These are phyloP conservation scores for Trichopus zeylanicus DNA, from an alignment of 116 monocot species.

Conservation along the genomic window DNA sequence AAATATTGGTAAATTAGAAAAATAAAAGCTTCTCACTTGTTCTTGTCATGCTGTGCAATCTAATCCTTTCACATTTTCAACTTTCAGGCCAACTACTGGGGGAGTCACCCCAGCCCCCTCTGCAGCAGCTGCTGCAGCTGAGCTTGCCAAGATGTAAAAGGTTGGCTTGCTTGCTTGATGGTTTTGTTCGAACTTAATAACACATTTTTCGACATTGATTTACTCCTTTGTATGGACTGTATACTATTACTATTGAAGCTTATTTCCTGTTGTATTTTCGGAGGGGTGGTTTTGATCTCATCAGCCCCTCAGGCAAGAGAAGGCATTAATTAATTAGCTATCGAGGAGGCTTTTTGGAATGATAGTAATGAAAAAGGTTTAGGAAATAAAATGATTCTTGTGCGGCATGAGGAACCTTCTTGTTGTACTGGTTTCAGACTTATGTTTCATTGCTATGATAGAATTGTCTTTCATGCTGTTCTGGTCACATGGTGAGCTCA, in stretches of 20 bases:
- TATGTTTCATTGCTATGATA: too few species aligned
- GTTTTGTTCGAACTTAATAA: neutral
- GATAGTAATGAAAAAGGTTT: too few species aligned
- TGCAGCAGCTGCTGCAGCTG: conserved; percentile 5
- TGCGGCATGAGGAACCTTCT: too few species aligned
- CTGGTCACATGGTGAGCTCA: too few species aligned
- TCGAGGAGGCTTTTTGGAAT: too few species aligned
- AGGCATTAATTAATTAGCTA: too few species aligned
- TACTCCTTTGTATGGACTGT: neutral
- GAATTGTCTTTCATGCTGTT: too few species aligned
- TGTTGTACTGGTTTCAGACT: too few species aligned
- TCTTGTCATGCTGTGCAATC: neutral
- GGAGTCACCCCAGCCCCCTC: conserved; percentile 45
- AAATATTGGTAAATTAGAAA: neutral
- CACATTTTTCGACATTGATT: neutral
- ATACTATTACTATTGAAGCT: neutral
- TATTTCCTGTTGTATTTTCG: neutral
- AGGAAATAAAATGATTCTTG: too few species aligned
- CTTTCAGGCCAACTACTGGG: conserved; percentile 73
- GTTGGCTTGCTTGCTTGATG: neutral
- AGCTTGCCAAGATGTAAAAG: neutral
- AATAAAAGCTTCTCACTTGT: neutral
- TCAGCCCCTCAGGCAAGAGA: neutral
- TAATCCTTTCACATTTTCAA: neutral
- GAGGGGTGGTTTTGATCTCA: conserved; percentile 2